A percentile compares a stretch with the other conserved stretches of the same genome.
Evolutionary conservation across 352 stramenopile species (phyloP).

Genomic region (Pythium sukuiense): DNA sequence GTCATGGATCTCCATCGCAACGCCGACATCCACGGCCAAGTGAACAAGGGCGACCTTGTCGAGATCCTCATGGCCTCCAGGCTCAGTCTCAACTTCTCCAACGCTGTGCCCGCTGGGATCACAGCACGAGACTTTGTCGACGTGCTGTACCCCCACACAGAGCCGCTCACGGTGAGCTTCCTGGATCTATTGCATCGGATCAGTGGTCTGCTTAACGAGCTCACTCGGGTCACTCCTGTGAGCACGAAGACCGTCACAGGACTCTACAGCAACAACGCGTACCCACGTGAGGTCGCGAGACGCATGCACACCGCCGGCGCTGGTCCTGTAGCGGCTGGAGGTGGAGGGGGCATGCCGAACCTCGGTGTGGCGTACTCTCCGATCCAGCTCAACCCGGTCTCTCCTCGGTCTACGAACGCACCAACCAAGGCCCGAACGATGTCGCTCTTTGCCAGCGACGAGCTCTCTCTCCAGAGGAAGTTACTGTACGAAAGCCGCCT

Average conservation of each 20-base stretch:
- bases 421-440: constrained; percentile 5
- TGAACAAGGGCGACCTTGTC: constrained; percentile 52
- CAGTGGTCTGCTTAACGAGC: constrained; percentile 51
- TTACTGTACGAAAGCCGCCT: constrained; percentile 57
- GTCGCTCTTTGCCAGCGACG: constrained; percentile 32
- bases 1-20: constrained; percentile 64
- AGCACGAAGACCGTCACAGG: constrained; percentile 15
- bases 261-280: constrained; percentile 30
- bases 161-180: constrained; percentile 38
- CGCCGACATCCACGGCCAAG: constrained; percentile 57
- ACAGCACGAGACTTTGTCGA: constrained; percentile 61
- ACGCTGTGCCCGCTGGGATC: constrained; percentile 30
- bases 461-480: constrained; percentile 49
- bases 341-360: constrained; percentile 26
- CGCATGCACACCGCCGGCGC: constrained; percentile 36
- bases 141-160: constrained; percentile 43
- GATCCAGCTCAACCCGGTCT: constrained; percentile 7
- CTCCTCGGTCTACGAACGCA: constrained; percentile 1
- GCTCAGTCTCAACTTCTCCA: constrained; percentile 58
- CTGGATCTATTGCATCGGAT: constrained; percentile 67
- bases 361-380: constrained; percentile 22
- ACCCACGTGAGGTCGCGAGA: constrained; percentile 39
- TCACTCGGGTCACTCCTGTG: constrained; percentile 29
- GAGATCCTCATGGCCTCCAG: constrained; percentile 71
- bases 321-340: constrained; percentile 12